phyloP scores from a whole-genome alignment of 805 yeast species.

The Candida caryicola region DNA sequence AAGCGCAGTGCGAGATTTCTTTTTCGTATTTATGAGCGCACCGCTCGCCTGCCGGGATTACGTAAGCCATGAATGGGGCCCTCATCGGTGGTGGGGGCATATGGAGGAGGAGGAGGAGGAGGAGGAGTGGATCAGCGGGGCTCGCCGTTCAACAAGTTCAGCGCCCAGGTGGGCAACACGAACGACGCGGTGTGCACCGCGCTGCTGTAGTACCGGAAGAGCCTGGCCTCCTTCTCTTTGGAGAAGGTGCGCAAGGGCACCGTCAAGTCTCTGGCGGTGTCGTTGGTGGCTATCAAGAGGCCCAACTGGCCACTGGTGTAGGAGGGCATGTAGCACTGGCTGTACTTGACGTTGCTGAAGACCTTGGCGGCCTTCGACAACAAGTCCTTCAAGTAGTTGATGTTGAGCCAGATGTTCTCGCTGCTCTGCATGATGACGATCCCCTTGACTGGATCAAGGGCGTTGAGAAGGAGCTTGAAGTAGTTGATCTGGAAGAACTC shows the following conservation, averaged over 20 bases:
- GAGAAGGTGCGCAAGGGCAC: slow-evolving; percentile 50
- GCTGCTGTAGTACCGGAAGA: slow-evolving; percentile 63
- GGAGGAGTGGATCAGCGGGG: background rate
- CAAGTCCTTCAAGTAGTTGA: slow-evolving; percentile 49
- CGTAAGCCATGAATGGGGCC: too few species aligned
- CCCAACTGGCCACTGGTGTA: slow-evolving; percentile 90
- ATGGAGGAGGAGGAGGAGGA: too few species aligned
- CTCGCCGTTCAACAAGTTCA: slow-evolving; percentile 24
- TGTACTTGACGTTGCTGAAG: slow-evolving; percentile 60
- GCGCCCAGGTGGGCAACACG: slow-evolving; percentile 79
- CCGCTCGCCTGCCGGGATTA: too few species aligned
- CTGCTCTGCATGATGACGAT: slow-evolving; percentile 77
- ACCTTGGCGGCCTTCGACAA: slow-evolving; percentile 49
- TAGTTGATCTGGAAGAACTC: slow-evolving; percentile 78
- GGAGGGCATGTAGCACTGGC: slow-evolving; percentile 81
- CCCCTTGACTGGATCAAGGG: slow-evolving; percentile 55
- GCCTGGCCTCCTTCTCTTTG: slow-evolving; percentile 43
- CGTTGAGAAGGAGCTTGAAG: slow-evolving; percentile 62
- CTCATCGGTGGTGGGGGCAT: too few species aligned
- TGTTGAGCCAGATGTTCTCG: slow-evolving; percentile 75
- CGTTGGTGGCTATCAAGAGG: slow-evolving; percentile 66
- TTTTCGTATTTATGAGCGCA: too few species aligned
- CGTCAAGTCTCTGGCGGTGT: slow-evolving; percentile 42
- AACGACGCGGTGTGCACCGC: slow-evolving; percentile 70
- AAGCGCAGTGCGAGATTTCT: too few species aligned